Evolutionary conservation across 345 rosid species (phyloP).

Genomic region (Anacardium occidentale): DNA sequence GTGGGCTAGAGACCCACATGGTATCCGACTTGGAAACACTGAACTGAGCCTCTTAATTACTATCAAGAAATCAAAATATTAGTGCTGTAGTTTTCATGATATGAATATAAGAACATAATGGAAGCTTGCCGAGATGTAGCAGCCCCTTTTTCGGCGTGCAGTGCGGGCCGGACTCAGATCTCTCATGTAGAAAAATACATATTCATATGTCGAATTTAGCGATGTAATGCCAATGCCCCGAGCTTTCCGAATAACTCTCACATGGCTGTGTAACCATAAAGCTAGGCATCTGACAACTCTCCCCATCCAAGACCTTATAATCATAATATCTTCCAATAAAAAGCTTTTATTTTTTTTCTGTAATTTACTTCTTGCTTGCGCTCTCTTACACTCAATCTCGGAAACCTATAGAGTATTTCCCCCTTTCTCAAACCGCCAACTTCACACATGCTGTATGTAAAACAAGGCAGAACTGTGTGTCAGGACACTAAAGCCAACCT

Average conservation of each 20-base stretch:
- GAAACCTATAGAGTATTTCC: neutral
- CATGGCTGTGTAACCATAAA: conserved; percentile 37
- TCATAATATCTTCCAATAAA: conserved; percentile 8
- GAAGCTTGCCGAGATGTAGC: conserved; percentile 16
- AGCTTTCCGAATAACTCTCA: conserved; percentile 28
- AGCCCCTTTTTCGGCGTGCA: conserved; percentile 35
- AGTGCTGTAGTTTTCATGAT: neutral
- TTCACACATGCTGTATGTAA: neutral
- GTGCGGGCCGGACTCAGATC: conserved; percentile 8
- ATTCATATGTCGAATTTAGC: conserved; percentile 17
- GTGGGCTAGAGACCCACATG: conserved; percentile 11
- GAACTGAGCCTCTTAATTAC: neutral
- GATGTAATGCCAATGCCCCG: conserved; percentile 13
- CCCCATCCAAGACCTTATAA: conserved; percentile 15
- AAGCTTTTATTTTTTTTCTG: neutral
- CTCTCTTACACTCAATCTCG: conserved; percentile 10
- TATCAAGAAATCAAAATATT: neutral
- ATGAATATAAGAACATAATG: neutral
- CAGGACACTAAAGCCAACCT: neutral
- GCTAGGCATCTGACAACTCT: conserved; percentile 33
- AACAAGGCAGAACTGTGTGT: neutral
- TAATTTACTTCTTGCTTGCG: conserved; percentile 14
- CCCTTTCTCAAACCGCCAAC: conserved; percentile 18
- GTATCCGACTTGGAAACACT: conserved; percentile 19
- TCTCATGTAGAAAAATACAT: neutral